Evolutionary conservation across 2,329 filamentous ascomycete genomes (phyloP), one percentile per base, ranked within the genome.

Genomic region (Aspergillus texensis): DNA sequence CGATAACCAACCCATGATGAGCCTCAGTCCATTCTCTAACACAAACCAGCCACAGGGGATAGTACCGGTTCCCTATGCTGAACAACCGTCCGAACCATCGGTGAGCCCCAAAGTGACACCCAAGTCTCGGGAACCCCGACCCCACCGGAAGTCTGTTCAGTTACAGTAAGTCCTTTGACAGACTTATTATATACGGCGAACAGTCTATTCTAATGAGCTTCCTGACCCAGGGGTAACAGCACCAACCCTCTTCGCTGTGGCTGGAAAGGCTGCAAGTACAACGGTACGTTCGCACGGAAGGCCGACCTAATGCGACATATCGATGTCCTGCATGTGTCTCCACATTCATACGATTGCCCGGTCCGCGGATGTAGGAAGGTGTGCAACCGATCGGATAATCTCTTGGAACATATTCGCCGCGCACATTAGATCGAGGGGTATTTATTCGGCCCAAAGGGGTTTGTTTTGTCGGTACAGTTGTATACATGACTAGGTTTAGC

Each of bases 91-190:
- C n/a, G n/a, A n/a, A n/a, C n/a, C n/a, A n/a, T n/a, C n/a, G n/a
- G n/a, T n/a, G n/a, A n/a, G n/a, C n/a, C n/a, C n/a, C n/a, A n/a
- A n/a, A n/a, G n/a, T n/a, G n/a, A n/a, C n/a, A n/a, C n/a, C n/a
- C n/a, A n/a, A n/a, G n/a, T n/a, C n/a, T n/a, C n/a, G n/a, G n/a
- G n/a, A n/a, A n/a, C n/a, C n/a, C 19, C 39, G 8, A 41, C 0
- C 2, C 3, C 39, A 3, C 0, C 39, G 8, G 6, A 41, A n/a
- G 8, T 10, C 39, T 0, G 0, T 4, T 4, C 16, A 19, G 6
- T 19, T 1, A n/a, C 16, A 0, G 39, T 41, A 10, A 41, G 39
- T 10, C 39, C n/a, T n/a, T n/a, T n/a, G n/a, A n/a, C n/a, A n/a
- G n/a, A n/a, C n/a, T n/a, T n/a, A n/a, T n/a, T n/a, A n/a, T n/a